Evolutionary conservation across 2,329 filamentous ascomycete genomes (phyloP), one percentile per base, ranked within the genome.

Genomic region (Aureobasidium uvarum): DNA sequence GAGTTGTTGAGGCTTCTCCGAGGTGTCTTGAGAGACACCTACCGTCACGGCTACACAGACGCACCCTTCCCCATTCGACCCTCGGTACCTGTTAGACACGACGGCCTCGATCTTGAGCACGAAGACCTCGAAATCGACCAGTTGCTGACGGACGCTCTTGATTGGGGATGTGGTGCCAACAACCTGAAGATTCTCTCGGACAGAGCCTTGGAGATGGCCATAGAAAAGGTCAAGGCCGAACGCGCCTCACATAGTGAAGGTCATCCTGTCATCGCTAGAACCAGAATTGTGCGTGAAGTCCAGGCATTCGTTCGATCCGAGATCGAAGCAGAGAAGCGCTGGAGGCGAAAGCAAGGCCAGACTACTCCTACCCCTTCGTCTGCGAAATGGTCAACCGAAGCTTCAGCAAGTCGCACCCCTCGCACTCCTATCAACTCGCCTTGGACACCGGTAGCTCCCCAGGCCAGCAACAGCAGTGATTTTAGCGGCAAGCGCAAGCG

Each of bases 401-500:
- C 23, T 31, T 2, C 28, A 50, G 23, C 46, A 25, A 50, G 25
- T 6, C 3, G 2, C 5, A 50, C 46, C 25, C 46, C 46, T 50
- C 46, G 14, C 14, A 50, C 23, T 3, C 23, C 46, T 23, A 10
- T 31, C 20, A 23, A 46, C 46, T 31, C 25, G 14, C 46, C 46
- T 10, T 31, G 46, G 46, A 28, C 46, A 1, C 46, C 46, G 3
- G 25, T 18, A 18, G 46, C 25, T 16, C 14, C 46, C 5, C 45
- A 48, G 3, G 4, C 33, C 3, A 46, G 8, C 46, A 18, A 3
- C 16, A 54, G 14, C 6, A 38, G 31, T 33, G 23, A n/a, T n/a
- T n/a, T 38, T 6, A 62, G 36, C 45, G n/a, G n/a, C 20, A 51
- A 63, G 59, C 45, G 41, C 7, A 54, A 63, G 28, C 46, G 46